Percentiles rank a stretch among this genome's conserved stretches.
Conservation (phyloP, 2,329 filamentous ascomycete genomes). For the Cladosporium sp. region DNA sequence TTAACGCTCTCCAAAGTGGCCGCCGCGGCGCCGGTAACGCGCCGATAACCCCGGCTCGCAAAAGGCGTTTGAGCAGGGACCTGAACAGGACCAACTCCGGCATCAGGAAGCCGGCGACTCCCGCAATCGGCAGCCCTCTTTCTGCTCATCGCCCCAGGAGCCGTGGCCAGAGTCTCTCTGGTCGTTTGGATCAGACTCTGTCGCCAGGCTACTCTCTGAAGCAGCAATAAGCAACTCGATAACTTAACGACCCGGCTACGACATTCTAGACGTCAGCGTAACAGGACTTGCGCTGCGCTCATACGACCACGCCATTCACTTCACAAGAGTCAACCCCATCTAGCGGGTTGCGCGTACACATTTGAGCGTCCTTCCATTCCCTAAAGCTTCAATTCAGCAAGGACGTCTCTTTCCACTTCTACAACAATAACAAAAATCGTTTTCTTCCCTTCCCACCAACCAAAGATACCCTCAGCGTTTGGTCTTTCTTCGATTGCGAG, state of each 20-base stretch:
- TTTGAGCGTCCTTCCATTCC: neutral
- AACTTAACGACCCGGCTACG: constrained; percentile 2
- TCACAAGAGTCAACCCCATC: neutral
- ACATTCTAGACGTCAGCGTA: constrained; percentile 9
- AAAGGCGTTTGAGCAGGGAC: constrained; percentile 33
- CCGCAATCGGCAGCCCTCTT: constrained; percentile 18
- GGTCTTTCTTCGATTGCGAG: neutral
- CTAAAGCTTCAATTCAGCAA: neutral
- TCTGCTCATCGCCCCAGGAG: constrained; percentile 18
- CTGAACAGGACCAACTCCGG: constrained; percentile 24
- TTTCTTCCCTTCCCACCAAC: neutral
- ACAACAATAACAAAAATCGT: neutral
- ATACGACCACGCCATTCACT: neutral
- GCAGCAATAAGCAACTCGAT: neutral
- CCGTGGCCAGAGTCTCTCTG: constrained; percentile 15
- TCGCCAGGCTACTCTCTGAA: constrained; percentile 4
- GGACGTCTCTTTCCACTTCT: neutral
- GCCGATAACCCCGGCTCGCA: constrained; percentile 64
- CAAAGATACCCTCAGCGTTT: constrained; percentile 2
- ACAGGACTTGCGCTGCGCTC: constrained; percentile 9
- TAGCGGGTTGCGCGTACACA: neutral
- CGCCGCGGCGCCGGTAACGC: constrained; percentile 62
- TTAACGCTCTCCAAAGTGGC: constrained; percentile 59
- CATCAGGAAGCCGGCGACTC: constrained; percentile 22
- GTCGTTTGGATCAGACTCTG: constrained; percentile 13